Conservation (phyloP, 2,329 filamentous ascomycete species). For the Penicillium sp. region DNA sequence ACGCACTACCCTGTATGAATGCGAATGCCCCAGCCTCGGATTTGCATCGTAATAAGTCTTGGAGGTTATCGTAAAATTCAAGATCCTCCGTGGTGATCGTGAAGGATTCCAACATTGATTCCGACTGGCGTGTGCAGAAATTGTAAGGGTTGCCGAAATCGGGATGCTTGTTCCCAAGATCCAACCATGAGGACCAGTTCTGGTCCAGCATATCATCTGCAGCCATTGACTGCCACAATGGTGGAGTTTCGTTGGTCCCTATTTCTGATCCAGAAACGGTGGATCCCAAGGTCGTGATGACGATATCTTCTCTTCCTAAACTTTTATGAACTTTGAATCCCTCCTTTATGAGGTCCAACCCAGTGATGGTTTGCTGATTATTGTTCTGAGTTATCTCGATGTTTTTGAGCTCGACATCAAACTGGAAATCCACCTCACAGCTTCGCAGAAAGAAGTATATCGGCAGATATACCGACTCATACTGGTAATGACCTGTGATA, state of each 20-base stretch:
- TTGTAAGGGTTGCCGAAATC: constrained; percentile 45
- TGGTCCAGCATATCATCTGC: constrained; percentile 34
- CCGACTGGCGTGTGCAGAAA: constrained; percentile 38
- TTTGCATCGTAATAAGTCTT: constrained; percentile 19
- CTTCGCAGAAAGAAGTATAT: not conserved
- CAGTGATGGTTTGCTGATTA: not conserved
- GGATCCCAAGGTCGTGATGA: constrained; percentile 44
- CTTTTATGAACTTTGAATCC: constrained; percentile 6
- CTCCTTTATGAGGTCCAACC: not conserved
- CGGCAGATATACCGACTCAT: not conserved
- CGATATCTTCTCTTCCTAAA: constrained; percentile 15
- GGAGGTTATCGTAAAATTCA: constrained; percentile 29
- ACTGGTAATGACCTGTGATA: not conserved
- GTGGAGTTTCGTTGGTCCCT: constrained; percentile 33
- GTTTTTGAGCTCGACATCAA: not conserved
- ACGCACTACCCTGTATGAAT: constrained; percentile 41
- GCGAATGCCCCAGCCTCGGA: constrained; percentile 39
- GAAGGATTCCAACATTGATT: constrained; percentile 44
- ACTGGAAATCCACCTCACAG: not conserved
- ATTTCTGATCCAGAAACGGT: constrained; percentile 38
- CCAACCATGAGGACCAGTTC: constrained; percentile 45
- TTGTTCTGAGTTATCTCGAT: not conserved
- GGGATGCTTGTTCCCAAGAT: constrained; percentile 29
- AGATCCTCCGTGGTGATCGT: constrained; percentile 41
- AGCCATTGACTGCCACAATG: constrained; percentile 25